A percentile compares a stretch with the other conserved stretches of the same genome.
phyloP scores from a whole-genome alignment of 1,284 basidiomycete species.

The Thecaphora thlaspeos region DNA sequence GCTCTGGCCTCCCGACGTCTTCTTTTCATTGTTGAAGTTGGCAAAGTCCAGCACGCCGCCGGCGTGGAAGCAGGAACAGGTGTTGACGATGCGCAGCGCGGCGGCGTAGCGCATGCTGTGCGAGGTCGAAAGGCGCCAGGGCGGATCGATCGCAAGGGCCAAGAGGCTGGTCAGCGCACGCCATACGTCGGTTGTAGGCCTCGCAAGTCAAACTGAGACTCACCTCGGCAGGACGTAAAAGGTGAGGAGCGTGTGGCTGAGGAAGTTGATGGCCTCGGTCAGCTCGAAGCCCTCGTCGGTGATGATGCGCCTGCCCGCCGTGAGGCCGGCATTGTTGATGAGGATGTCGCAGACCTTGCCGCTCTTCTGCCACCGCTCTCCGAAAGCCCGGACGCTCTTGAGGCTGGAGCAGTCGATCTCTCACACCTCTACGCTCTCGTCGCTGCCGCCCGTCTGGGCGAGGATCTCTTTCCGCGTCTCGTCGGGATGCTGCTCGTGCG shows the following conservation, averaged over 20 bases:
- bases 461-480: constrained; percentile 29
- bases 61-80: constrained; percentile 42
- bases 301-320: constrained; percentile 6
- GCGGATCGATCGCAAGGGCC: too few relatives aligned
- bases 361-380: constrained; percentile 15
- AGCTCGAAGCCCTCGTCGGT: constrained; percentile 48
- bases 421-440: constrained; percentile 37
- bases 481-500: constrained; percentile 44
- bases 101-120: constrained; percentile 16
- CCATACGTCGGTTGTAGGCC: too few relatives aligned
- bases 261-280: constrained; percentile 39
- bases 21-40: constrained; percentile 44
- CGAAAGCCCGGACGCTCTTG: constrained; percentile 28
- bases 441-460: constrained; percentile 3
- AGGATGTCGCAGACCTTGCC: constrained; percentile 35
- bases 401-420: constrained; percentile 42
- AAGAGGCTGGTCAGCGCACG: too few relatives aligned
- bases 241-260: constrained; percentile 40
- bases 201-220: too few relatives aligned
- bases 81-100: constrained; percentile 44
- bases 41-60: constrained; percentile 41
- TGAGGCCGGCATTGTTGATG: constrained; percentile 41
- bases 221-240: constrained; percentile 33
- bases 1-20: constrained; percentile 12
- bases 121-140: too few relatives aligned